Evolutionary conservation across 495 filamentous ascomycete species (phyloP).

Genomic region (Penicillium flavigenum): DNA sequence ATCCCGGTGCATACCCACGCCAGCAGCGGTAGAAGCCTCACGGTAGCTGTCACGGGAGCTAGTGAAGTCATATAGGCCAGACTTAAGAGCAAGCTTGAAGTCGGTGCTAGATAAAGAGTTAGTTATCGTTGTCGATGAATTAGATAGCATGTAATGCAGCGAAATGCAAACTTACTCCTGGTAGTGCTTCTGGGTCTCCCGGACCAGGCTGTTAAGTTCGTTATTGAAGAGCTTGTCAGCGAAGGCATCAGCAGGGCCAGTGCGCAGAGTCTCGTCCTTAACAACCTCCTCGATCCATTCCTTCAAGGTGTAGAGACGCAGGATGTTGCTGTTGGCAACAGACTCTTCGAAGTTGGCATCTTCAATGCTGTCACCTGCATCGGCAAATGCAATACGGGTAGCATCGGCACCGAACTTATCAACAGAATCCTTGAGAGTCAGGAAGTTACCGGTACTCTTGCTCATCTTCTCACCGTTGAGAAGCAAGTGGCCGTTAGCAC

Average conservation of each 20-base stretch:
- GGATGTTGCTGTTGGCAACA: conserved; percentile 86
- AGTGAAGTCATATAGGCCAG: conserved; percentile 84
- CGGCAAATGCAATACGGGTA: conserved; percentile 84
- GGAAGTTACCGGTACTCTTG: conserved; percentile 93
- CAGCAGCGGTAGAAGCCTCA: conserved; percentile 68
- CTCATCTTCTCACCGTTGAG: conserved; percentile 97
- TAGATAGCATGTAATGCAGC: no score
- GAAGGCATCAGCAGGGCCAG: conserved; percentile 70
- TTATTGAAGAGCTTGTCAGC: conserved; percentile 91
- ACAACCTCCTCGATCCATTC: conserved; percentile 89
- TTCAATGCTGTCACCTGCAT: conserved; percentile 90
- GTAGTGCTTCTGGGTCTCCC: conserved; percentile 74
- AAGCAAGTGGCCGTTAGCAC: conserved; percentile 88
- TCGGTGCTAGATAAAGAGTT: conserved; percentile 52
- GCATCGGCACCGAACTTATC: conserved; percentile 95
- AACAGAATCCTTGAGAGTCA: conserved; percentile 82
- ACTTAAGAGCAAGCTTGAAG: conserved; percentile 92
- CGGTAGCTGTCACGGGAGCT: conserved; percentile 88
- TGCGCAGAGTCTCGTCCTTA: conserved; percentile 69
- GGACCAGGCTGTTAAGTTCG: conserved; percentile 82
- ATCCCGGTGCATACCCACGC: conserved; percentile 79
- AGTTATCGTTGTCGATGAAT: conserved; percentile 29
- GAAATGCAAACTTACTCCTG: conserved; percentile 49
- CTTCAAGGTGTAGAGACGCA: conserved; percentile 79
- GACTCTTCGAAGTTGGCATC: conserved; percentile 98